phyloP scores from a whole-genome alignment of 306 rosid species.

The Prunus armeniaca region DNA sequence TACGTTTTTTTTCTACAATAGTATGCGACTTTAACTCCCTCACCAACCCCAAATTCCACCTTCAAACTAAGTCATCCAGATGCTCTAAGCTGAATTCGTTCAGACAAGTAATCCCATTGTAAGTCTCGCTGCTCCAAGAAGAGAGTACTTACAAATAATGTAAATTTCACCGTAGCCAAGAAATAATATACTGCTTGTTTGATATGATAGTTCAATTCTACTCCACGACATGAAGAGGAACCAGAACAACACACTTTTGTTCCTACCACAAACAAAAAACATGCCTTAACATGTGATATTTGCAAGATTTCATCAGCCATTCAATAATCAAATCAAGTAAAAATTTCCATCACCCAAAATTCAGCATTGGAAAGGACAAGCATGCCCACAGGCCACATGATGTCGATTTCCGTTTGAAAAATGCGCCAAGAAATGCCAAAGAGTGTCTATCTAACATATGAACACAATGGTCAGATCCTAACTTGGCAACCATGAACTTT shows the following conservation, averaged over 20 bases:
- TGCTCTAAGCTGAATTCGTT: too few species aligned
- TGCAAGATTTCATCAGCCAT: not conserved
- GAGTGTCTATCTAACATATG: not conserved
- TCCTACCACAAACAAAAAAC: not conserved
- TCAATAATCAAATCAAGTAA: conserved; percentile 7
- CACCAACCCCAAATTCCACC: not conserved
- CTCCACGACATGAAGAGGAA: not conserved
- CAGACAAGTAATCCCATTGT: too few species aligned
- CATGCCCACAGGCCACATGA: not conserved
- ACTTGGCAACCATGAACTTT: not conserved
- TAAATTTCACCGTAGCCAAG: too few species aligned
- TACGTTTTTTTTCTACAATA: too few species aligned
- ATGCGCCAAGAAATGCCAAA: not conserved
- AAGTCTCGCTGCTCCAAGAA: too few species aligned
- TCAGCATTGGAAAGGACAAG: not conserved
- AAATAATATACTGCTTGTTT: too few species aligned
- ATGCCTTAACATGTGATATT: not conserved
- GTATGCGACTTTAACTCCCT: not conserved
- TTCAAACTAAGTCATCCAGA: not conserved
- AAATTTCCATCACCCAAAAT: not conserved
- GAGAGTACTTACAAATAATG: too few species aligned
- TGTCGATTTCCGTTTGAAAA: not conserved
- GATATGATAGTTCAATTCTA: not conserved
- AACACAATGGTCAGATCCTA: not conserved
- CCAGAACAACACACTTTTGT: not conserved